Evolutionary conservation across 768 basidiomycete species (phyloP), one percentile per base, ranked within the genome.

Genomic region (Xanthoconium purpureum): DNA sequence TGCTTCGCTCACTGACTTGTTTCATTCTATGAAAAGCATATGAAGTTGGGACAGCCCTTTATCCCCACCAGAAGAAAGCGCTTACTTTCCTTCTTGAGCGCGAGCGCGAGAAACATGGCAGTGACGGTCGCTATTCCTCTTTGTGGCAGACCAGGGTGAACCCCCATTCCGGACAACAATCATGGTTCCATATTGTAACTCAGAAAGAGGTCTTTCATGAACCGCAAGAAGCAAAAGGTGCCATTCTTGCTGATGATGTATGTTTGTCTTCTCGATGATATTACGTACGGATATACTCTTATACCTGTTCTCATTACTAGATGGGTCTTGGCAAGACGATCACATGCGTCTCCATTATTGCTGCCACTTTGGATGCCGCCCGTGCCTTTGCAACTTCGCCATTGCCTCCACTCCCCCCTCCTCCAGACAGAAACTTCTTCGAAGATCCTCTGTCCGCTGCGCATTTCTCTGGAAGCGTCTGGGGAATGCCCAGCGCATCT

Each of bases 241-340:
- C 94, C 7, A 94, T 99, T 61, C 75, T 99, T 52, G 97, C 97
- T 10, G 97, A 99, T 74, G 97, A 99, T 78, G 95, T 98, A 75
- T 66, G 90, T 77, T 38, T 48, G 11, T 47, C 60, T 42, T 52
- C 47, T 40, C 30, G 48, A 52, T 32, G 32, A 40, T 45, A 40
- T 55, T 51, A 54, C 56, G 56, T 64, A 61, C 52, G 48, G 60
- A 55, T 20, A 29, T 52, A 45, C 42, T 50, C 35, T 56, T 29
- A 29, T 17, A 5, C 50, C 15, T 20, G 30, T 50, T 15, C 14
- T 10, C n/a, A 12, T 39, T 15, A 33, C 51, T 56, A 97, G 94
- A 98, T 97, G 95, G 96, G 96, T 63, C 83, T 99, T 30, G 96
- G 96, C 17, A 98, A 98, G 74, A 98, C 96, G 0, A 94, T 98